Percentiles rank a stretch among this genome's conserved stretches.
phyloP scores from a whole-genome alignment of 768 basidiomycete species.

The Boletus fagicola region DNA sequence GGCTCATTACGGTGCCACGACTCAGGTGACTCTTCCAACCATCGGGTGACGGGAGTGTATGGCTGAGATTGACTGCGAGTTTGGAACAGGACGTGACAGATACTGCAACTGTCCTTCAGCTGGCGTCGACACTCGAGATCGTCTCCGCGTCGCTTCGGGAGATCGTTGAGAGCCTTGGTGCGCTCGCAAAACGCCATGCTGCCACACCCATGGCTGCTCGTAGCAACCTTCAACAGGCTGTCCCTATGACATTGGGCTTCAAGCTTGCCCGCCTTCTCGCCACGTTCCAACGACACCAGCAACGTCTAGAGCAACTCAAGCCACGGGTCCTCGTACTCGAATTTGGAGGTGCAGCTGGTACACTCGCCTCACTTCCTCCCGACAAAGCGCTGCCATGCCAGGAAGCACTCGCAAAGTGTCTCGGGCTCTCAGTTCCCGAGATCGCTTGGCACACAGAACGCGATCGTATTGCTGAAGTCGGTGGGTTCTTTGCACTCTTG shows the following conservation, averaged over 20 bases:
- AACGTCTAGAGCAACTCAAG: slow-evolving; percentile 37
- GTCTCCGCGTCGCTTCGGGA: slow-evolving; percentile 29
- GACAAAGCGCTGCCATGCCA: slow-evolving; percentile 33
- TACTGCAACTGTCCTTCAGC: slow-evolving; percentile 43
- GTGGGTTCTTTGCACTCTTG: slow-evolving; percentile 43
- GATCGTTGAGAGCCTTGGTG: slow-evolving; percentile 31
- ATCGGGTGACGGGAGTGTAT: background rate
- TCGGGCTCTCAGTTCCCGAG: slow-evolving; percentile 25
- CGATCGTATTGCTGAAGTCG: slow-evolving; percentile 43
- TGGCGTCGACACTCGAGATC: slow-evolving; percentile 39
- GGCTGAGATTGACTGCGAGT: background rate
- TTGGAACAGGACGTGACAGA: slow-evolving; percentile 46
- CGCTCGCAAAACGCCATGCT: slow-evolving; percentile 32
- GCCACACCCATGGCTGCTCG: slow-evolving; percentile 45
- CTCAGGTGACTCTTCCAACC: slow-evolving; percentile 36
- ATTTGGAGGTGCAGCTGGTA: slow-evolving; percentile 47
- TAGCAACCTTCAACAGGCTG: slow-evolving; percentile 49
- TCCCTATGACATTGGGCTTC: slow-evolving; percentile 48
- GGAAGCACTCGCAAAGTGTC: slow-evolving; percentile 16
- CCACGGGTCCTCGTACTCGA: slow-evolving; percentile 41
- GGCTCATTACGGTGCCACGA: slow-evolving; percentile 49
- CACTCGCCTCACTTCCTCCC: slow-evolving; percentile 42
- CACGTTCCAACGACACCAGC: slow-evolving; percentile 42
- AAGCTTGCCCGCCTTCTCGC: slow-evolving; percentile 44
- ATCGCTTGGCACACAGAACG: slow-evolving; percentile 42